phyloP scores from a whole-genome alignment of 352 stramenopile genomes.

The Globisporangium spiculum region DNA sequence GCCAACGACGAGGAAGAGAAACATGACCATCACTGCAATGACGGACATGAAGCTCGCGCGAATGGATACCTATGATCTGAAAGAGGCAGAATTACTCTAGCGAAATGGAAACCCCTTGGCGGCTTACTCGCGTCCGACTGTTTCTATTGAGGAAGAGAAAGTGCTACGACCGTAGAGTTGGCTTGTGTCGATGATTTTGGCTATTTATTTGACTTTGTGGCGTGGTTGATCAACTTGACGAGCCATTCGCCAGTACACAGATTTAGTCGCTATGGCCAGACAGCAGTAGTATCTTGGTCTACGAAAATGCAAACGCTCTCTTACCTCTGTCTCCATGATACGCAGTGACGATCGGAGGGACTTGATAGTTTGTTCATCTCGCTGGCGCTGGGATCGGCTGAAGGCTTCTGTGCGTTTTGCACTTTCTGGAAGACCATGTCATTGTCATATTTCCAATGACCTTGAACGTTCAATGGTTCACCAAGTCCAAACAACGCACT shows the following conservation, averaged over 20 bases:
- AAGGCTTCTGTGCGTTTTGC: not conserved
- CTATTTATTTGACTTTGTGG: not conserved
- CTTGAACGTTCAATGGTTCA: not conserved
- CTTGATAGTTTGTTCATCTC: conserved; percentile 12
- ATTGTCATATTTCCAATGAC: not conserved
- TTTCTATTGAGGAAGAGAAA: not conserved
- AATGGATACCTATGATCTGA: no score
- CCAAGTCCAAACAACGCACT: not conserved
- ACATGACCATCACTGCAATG: conserved; percentile 26
- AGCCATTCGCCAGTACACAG: not conserved
- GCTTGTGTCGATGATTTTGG: not conserved
- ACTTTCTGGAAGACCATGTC: not conserved
- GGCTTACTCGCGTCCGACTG: not conserved
- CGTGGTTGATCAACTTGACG: conserved; percentile 6
- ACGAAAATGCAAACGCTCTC: not conserved
- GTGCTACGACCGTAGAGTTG: not conserved
- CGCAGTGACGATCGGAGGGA: conserved; percentile 5
- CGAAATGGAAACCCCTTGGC: no score
- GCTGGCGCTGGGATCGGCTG: conserved; percentile 2
- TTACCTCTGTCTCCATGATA: conserved; percentile 7
- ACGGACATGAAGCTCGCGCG: not conserved
- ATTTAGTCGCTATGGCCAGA: not conserved
- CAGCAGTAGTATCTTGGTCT: not conserved
- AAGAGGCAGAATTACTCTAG: no score
- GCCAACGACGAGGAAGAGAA: conserved; percentile 46